Evolutionary conservation across 257 asterid genomes (phyloP), one percentile per base, ranked within the genome.

Genomic region (Gentiana straminea): DNA sequence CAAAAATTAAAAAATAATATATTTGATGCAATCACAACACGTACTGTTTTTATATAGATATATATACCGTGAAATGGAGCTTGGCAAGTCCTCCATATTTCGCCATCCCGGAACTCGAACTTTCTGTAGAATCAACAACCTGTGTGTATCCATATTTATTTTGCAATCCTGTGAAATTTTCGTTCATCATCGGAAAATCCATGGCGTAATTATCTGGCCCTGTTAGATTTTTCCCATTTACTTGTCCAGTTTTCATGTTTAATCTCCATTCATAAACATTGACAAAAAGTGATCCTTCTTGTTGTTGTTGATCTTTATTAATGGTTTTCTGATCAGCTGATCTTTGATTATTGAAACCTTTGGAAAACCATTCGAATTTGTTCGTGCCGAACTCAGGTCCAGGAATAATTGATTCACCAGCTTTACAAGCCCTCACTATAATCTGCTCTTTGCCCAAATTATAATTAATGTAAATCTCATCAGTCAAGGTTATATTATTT

Each of bases 171-270:
- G 12, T 55, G 12, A 68, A 77, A 44, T 59, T 67, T 15, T 81
- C 79, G 52, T 84, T 81, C 0, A 79, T 77, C 45, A 77, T 33
- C 4, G 94, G 89, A 38, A 84, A 79, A 8, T 84, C 89, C 89
- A 84, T 71, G 3, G 89, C 67, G 54, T 44, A 69, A 2, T 68
- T 56, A 0, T 71, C 58, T 0, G 54, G 63, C 57, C 77, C 84
- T 0, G 78, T 79, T 35, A 77, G 77, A 67, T 70, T 66, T 60
- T 43, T 72, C 62, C 75, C 82, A 54, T 68, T 63, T 57, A 75
- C 79, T 37, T 71, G 76, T 15, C 86, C 79, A 0, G 76, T 68
- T 45, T 9, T 44, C 74, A 76, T 59, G 61, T 84, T 58, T 33
- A 81, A 70, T 62, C 80, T 84, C 94, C 89, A 84, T 58, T 81